These are phyloP conservation scores for Aspergillus unguis DNA, from an alignment of 2,329 filamentous ascomycete species.

Conservation along the genomic window DNA sequence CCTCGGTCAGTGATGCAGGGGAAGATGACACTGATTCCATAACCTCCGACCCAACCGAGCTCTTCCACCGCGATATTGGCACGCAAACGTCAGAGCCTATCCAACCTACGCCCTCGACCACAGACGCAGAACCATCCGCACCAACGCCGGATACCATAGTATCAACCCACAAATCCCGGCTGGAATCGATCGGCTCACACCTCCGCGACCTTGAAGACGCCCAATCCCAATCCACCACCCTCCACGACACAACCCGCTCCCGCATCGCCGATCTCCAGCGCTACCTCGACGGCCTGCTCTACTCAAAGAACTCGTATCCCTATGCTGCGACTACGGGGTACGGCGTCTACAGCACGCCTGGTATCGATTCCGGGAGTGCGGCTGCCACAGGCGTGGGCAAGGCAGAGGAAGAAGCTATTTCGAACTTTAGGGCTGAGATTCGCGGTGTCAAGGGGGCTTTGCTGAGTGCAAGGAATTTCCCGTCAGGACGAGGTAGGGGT, in stretches of 20 bases:
- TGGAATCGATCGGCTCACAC: conserved; percentile 52
- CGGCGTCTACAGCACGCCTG: conserved; percentile 33
- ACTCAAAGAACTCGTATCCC: conserved; percentile 22
- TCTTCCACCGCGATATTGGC: conserved; percentile 62
- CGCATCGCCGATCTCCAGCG: conserved; percentile 46
- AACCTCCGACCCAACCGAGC: conserved; percentile 59
- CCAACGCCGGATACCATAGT: conserved; percentile 17
- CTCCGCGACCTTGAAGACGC: conserved; percentile 47
- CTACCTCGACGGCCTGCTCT: conserved; percentile 51
- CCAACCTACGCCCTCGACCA: neutral
- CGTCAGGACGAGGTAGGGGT: conserved; percentile 27
- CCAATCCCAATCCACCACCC: conserved; percentile 33
- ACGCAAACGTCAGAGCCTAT: conserved; percentile 53
- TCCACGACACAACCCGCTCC: conserved; percentile 33
- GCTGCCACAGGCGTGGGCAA: conserved; percentile 32
- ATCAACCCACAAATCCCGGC: conserved; percentile 41
- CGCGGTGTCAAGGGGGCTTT: conserved; percentile 62
- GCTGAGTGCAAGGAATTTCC: conserved; percentile 61
- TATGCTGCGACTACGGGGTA: conserved; percentile 31
- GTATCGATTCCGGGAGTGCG: conserved; percentile 22
- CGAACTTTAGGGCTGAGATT: conserved; percentile 58
- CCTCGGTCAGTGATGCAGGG: conserved; percentile 14
- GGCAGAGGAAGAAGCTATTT: conserved; percentile 55
- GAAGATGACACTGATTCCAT: conserved; percentile 47
- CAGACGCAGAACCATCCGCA: neutral